Evolutionary conservation across 352 stramenopile genomes (phyloP), one percentile per base, ranked within the genome.

Genomic region (Globisporangium nunn): DNA sequence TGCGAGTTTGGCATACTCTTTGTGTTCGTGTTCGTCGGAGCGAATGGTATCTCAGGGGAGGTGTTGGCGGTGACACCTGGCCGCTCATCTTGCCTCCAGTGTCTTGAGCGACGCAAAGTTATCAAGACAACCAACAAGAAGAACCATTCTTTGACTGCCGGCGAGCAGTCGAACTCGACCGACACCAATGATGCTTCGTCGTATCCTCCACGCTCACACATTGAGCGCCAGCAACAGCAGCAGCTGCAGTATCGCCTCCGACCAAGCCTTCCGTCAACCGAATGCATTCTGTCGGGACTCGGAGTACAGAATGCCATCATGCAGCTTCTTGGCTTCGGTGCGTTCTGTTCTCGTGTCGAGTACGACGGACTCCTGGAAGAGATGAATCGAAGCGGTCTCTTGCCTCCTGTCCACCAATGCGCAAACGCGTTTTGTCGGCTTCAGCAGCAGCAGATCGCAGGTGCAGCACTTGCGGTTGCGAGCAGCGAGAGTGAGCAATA

Each of bases 261-360:
- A 10, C 54, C 62, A 0, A 63, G 46, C 7, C 54, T 84, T 18
- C 74, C 72, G 2, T 74, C 65, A 6, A 74, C 68, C 6, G 71
- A 81, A 44, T 75, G 71, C 56, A 75, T 85, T 35, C 62, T 85
- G 41, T 62, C 74, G 1, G 72, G 74, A 2, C 54, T 85, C n/a
- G 52, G 61, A 4, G 59, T 72, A 2, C 75, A 85, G 46, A 73
- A 78, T 39, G 68, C 60, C 1, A 14, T 80, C 50, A 66, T 67
- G 71, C 74, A 63, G 18, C 47, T 70, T 31, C 58, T 78, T 14
- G 53, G 39, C 23, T 74, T 72, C 31, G 75, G 72, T 14, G 40
- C 59, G 1, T 61, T 74, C 39, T 72, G 62, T 40, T 79, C 75
- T 3, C 65, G 66, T 2, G 55, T 85, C 28, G 70, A 78, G 46